A percentile compares a stretch with the other conserved stretches of the same genome.
Conservation (phyloP, 2,329 filamentous ascomycete species). For the Fusarium sp. region DNA sequence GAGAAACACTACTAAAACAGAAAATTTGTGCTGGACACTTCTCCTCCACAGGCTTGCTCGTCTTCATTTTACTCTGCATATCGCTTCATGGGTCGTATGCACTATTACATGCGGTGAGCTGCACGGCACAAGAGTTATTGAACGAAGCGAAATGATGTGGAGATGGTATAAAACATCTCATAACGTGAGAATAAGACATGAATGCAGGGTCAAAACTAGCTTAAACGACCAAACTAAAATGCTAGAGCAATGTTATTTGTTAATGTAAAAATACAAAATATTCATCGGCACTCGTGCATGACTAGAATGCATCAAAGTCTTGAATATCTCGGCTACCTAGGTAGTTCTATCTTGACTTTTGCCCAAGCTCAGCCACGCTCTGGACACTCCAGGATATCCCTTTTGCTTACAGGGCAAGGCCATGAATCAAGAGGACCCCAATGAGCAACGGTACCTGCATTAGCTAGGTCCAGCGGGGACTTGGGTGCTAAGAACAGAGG, state of each 20-base stretch:
- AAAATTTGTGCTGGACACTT: constrained; percentile 16
- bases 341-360: not conserved
- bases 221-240: not conserved
- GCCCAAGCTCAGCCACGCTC: constrained; percentile 7
- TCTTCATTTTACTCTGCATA: constrained; percentile 41
- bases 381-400: constrained; percentile 10
- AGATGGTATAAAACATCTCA: constrained; percentile 21
- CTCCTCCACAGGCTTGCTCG: constrained; percentile 5
- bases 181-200: constrained; percentile 11
- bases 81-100: constrained; percentile 30
- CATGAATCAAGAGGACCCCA: constrained; percentile 24
- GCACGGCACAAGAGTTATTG: constrained; percentile 26
- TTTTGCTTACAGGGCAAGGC: constrained; percentile 21
- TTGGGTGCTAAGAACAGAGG: constrained; percentile 6
- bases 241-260: constrained; percentile 1
- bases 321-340: not conserved
- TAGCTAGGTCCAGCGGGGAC: constrained; percentile 15
- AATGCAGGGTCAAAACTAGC: constrained; percentile 1
- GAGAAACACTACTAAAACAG: not conserved
- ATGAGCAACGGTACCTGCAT: constrained; percentile 33
- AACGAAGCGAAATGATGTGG: constrained; percentile 38
- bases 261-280: constrained; percentile 22
- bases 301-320: constrained; percentile 13
- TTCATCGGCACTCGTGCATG: constrained; percentile 28
- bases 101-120: constrained; percentile 33